Evolutionary conservation across 495 filamentous ascomycete genomes (phyloP).

Genomic region (Penicilliopsis zonata): DNA sequence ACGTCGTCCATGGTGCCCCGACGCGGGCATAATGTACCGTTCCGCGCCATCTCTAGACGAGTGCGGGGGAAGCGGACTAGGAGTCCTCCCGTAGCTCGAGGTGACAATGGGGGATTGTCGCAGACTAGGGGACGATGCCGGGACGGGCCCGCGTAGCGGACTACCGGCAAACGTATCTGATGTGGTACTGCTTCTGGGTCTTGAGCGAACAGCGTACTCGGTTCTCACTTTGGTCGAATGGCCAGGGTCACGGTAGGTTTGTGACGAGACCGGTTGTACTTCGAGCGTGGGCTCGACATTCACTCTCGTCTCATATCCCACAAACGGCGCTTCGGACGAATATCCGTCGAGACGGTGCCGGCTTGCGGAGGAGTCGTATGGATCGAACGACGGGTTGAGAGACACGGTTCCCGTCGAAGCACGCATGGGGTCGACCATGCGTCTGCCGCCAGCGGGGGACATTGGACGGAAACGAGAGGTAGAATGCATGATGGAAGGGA

Average conservation of each 20-base stretch:
- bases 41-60: constrained; percentile 9
- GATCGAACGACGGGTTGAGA: constrained; percentile 23
- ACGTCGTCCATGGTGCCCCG: constrained; percentile 11
- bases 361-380: constrained; percentile 15
- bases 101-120: constrained; percentile 17
- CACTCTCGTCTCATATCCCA: constrained; percentile 16
- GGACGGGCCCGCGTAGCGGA: constrained; percentile 14
- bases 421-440: constrained; percentile 29
- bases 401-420: constrained; percentile 37
- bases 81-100: constrained; percentile 15
- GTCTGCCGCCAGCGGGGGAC: constrained; percentile 24
- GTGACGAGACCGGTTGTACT: constrained; percentile 23
- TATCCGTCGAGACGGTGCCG: constrained; percentile 22
- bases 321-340: constrained; percentile 21
- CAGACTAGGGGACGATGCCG: constrained; percentile 11
- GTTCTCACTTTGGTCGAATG: constrained; percentile 25
- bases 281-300: constrained; percentile 19
- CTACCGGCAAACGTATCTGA: constrained; percentile 15
- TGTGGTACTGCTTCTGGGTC: constrained; percentile 26
- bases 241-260: constrained; percentile 20
- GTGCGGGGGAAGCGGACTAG: constrained; percentile 17
- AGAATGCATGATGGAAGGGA: constrained; percentile 13
- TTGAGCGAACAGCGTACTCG: constrained; percentile 29
- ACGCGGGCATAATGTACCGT: constrained; percentile 18
- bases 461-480: constrained; percentile 16